A percentile compares a stretch with the other conserved stretches of the same genome.
Conservation (phyloP, 73 alveolate species). For the Strombidium stylifer region DNA sequence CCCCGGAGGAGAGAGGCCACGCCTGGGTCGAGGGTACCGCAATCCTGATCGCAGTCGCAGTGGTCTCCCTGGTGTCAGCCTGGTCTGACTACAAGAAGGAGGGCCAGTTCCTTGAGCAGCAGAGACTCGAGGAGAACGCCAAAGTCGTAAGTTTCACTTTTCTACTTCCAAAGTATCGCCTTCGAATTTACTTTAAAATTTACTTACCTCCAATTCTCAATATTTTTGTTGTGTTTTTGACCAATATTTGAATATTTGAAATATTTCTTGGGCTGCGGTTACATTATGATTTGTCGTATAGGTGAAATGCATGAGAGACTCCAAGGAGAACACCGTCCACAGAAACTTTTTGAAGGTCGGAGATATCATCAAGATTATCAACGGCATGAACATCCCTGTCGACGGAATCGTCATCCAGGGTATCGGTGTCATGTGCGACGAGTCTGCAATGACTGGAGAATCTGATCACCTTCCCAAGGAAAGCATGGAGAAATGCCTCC, state of each 20-base stretch:
- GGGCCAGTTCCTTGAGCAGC: conserved; percentile 5
- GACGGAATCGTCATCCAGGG: conserved; percentile 65
- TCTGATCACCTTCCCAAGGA: conserved; percentile 63
- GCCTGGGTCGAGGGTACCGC: conserved; percentile 84
- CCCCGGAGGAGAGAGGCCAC: neutral
- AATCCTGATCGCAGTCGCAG: conserved; percentile 63
- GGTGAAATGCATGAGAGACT: conserved; percentile 78
- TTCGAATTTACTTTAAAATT: too few relatives aligned
- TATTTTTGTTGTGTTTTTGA: too few relatives aligned
- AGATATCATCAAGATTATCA: conserved; percentile 87
- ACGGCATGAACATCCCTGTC: conserved; percentile 98
- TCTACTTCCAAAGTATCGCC: too few relatives aligned
- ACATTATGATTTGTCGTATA: too few relatives aligned
- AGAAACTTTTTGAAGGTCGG: conserved; percentile 90
- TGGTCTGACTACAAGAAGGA: conserved; percentile 71
- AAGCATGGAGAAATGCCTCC: conserved; percentile 33
- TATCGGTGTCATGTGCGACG: conserved; percentile 53
- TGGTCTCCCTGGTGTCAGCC: conserved; percentile 71
- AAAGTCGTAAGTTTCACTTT: conserved; percentile 12
- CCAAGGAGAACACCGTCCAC: conserved; percentile 68
- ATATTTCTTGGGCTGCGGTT: too few relatives aligned
- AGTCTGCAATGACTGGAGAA: conserved; percentile 87
- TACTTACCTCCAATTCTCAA: neutral
- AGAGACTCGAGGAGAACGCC: conserved; percentile 6
- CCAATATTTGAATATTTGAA: neutral